Base-by-base conservation (phyloP, 495 filamentous ascomycete genomes). In the Penicillium canariense region DNA sequence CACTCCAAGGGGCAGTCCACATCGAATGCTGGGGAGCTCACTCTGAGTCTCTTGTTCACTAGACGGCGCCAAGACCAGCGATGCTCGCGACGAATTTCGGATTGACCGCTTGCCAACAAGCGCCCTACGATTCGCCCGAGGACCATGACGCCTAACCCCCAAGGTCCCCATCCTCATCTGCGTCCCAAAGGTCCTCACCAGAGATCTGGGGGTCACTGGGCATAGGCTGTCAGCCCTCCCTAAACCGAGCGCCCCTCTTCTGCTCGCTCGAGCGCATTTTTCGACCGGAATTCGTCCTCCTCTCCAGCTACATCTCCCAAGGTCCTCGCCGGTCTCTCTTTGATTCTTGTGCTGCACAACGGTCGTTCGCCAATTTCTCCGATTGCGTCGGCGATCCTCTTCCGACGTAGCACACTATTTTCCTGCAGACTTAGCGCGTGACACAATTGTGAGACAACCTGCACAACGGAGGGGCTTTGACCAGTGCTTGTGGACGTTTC, bases 171-270 rank as follows among this genome's bases (percentile, higher is more conserved):
- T 46, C 52, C 35, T 47, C 31, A 34, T 45, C 49, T 43, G 32
- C 50, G 58, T 59, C 62, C 66, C 52, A 58, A 71, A 66, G 69
- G 69, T 72, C 66, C 69, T 62, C 68, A 67, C 50, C 9, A 27
- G 32, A 30, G 23, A 50, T 57, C 45, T 50, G 42, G 25, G 28
- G 34, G 39, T 45, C 45, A 26, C 25, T 4, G 43, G 20, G 28
- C 34, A 35, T 12, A 26, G 25, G 50, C 31, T 14, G 27, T 22
- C 27, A 35, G 46, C 30, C 17, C 20, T 6, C 11, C 15, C 23
- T 18, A 28, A 30, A 50, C 32, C 22, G 39, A 26, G 14, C 40
- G 12, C 32, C 42, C 43, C 14, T 32, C 48, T 18, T 44, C 26
- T 20, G 11, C 26, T 40, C 17, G 26, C 32, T n/a, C n/a, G n/a